A percentile compares a stretch with the other conserved stretches of the same genome.
Conservation (phyloP, 2,329 filamentous ascomycete genomes). For the Neopestalotiopsis clavispora region DNA sequence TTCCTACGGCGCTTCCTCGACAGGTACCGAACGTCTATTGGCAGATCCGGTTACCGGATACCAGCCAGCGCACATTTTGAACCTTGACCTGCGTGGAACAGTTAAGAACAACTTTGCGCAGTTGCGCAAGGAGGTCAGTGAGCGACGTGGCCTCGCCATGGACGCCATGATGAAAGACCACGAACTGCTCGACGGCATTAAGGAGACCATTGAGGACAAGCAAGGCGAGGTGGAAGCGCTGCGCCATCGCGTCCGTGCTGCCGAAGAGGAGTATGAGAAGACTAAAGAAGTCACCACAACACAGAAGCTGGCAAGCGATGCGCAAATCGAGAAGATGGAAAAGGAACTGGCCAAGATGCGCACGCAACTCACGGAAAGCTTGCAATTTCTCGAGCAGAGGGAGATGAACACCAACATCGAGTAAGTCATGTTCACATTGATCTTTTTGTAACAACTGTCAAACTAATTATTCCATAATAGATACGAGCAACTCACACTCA, state of each 20-base stretch:
- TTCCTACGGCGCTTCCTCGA: slow-evolving; percentile 40
- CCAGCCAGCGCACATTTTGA: slow-evolving; percentile 85
- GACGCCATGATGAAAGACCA: slow-evolving; percentile 95
- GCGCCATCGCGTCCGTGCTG: slow-evolving; percentile 84
- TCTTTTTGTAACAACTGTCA: slow-evolving; percentile 3
- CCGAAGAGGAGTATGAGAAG: slow-evolving; percentile 92
- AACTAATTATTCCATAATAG: slow-evolving; percentile 45
- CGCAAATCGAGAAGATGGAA: slow-evolving; percentile 98
- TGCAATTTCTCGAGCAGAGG: slow-evolving; percentile 90
- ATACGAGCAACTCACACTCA: slow-evolving; percentile 89
- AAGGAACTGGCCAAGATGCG: slow-evolving; percentile 97
- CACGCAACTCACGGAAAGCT: slow-evolving; percentile 78
- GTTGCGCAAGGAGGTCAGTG: slow-evolving; percentile 89
- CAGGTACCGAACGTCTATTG: slow-evolving; percentile 76
- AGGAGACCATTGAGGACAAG: slow-evolving; percentile 97
- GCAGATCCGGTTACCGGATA: slow-evolving; percentile 85
- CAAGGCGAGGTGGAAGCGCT: slow-evolving; percentile 89
- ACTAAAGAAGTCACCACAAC: slow-evolving; percentile 85
- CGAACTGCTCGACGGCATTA: slow-evolving; percentile 90
- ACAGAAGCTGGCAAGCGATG: slow-evolving; percentile 86
- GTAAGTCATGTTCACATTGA: slow-evolving; percentile 53
- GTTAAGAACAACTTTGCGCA: slow-evolving; percentile 79
- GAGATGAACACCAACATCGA: slow-evolving; percentile 98
- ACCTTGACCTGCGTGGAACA: slow-evolving; percentile 82
- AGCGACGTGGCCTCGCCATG: slow-evolving; percentile 79